phyloP scores from a whole-genome alignment of 192 early-diverging fungal genomes.

The Allomyces arbusculus region DNA sequence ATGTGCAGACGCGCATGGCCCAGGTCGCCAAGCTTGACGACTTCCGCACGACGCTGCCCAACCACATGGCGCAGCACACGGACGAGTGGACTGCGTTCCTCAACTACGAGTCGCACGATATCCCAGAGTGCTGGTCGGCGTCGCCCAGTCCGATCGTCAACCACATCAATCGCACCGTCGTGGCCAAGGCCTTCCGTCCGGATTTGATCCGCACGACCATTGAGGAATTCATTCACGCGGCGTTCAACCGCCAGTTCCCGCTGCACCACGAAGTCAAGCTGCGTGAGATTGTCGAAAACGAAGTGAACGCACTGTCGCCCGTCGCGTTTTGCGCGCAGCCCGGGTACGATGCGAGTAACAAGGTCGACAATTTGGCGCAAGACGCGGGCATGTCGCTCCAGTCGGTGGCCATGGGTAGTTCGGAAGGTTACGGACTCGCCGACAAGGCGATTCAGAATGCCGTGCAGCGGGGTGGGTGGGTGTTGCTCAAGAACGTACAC shows the following conservation, averaged over 20 bases:
- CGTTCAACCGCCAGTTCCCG: conserved; percentile 20
- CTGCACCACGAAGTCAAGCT: conserved; percentile 38
- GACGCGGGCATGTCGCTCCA: conserved; percentile 34
- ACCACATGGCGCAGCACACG: conserved; percentile 11
- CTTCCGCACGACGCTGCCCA: conserved; percentile 7
- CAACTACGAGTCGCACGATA: background rate
- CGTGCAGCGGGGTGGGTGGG: conserved; percentile 72
- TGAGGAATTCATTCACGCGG: conserved; percentile 41
- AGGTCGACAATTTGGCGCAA: conserved; percentile 72
- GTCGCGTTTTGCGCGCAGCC: conserved; percentile 79
- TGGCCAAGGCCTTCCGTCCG: conserved; percentile 69
- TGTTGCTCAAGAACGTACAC: conserved; percentile 98
- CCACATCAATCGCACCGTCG: conserved; percentile 12
- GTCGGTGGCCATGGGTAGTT: conserved; percentile 93
- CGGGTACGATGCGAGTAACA: conserved; percentile 89
- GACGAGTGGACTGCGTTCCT: conserved; percentile 17
- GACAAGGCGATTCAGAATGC: conserved; percentile 74
- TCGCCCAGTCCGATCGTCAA: conserved; percentile 6
- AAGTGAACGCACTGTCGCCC: conserved; percentile 51
- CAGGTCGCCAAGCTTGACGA: background rate
- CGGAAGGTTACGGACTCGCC: conserved; percentile 76
- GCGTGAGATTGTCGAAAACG: conserved; percentile 41
- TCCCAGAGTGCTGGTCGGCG: conserved; percentile 13
- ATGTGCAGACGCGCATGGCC: conserved; percentile 5
- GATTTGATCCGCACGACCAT: conserved; percentile 67